Base-by-base conservation (phyloP, 768 basidiomycete species). In the Amylocystis lapponica region DNA sequence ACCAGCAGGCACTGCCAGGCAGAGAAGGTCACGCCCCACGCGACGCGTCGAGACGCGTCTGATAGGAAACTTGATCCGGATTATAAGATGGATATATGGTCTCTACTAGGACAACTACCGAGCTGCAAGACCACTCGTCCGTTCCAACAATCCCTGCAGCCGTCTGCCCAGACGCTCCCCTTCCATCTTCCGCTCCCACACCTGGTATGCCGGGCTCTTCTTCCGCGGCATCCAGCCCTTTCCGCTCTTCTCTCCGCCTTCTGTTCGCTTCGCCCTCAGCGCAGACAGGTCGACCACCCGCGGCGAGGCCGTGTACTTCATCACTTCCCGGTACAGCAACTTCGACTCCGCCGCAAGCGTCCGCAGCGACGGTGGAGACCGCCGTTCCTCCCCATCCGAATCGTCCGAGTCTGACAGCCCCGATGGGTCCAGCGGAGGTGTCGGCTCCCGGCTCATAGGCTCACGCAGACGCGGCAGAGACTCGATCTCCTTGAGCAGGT, bases 281-380 rank as follows among this genome's bases (percentile, higher is more conserved):
- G 57, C 68, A 1, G 86, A 81, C 20, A 99, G 69, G 61, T 98
- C 94, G 27, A 99, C 86, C 22, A 99, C 83, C 5, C 78, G 75
- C 0, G 89, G 85, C 2, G 81, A 79, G 0, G 91, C 81, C 1
- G 92, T 88, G 62, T 86, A 89, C 51, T 75, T 74, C 54, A 94
- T 82, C 8, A 97, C 86, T 49, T 95, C 88, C n/a, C 86, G 78
- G 56, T 89, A 93, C 16, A 99, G 70, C 31, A 83, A 60, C 62
- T 88, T 95, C 1, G 87, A 86, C 61, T 96, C 90, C 0, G 81
- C 85, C 1, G 81, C 68, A 33, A 97, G 70, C 0, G 85, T 74
- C 29, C 79, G 79, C 13, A 88, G 58, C 3, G 79, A 80, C 62
- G 71, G 21, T 14, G 72, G 76, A 16, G 72, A 53, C 19, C 51